phyloP scores from a whole-genome alignment of 495 filamentous ascomycete species.

The Aspergillus mulundensis region DNA sequence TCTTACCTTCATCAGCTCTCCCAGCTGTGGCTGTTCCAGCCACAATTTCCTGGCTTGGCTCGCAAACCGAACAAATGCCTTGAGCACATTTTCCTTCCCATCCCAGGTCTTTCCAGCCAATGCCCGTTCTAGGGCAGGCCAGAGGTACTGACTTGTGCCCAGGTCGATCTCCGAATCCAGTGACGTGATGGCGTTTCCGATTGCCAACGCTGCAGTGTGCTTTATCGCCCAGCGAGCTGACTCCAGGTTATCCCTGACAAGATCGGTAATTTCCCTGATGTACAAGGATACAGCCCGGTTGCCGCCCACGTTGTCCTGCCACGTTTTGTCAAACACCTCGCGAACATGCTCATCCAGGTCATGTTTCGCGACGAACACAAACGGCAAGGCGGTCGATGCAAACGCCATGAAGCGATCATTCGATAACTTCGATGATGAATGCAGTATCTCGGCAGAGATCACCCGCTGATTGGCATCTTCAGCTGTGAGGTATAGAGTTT shows the following conservation, averaged over 20 bases:
- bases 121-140: slow-evolving; percentile 77
- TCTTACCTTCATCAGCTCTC: slow-evolving; percentile 52
- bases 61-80: slow-evolving; percentile 75
- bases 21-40: slow-evolving; percentile 43
- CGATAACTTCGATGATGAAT: slow-evolving; percentile 78
- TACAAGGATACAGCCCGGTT: slow-evolving; percentile 77
- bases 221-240: slow-evolving; percentile 85
- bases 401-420: slow-evolving; percentile 81
- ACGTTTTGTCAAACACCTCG: slow-evolving; percentile 73
- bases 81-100: slow-evolving; percentile 86
- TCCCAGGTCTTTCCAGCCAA: slow-evolving; percentile 86
- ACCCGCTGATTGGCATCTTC: slow-evolving; percentile 71
- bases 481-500: slow-evolving; percentile 70
- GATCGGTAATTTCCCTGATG: slow-evolving; percentile 69
- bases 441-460: slow-evolving; percentile 72
- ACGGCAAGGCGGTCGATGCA: slow-evolving; percentile 70
- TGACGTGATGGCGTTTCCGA: slow-evolving; percentile 67
- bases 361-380: slow-evolving; percentile 83
- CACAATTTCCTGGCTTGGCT: slow-evolving; percentile 58
- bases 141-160: slow-evolving; percentile 59
- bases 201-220: slow-evolving; percentile 76
- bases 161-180: slow-evolving; percentile 54
- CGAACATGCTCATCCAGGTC: slow-evolving; percentile 74
- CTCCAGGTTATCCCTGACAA: slow-evolving; percentile 62
- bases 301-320: slow-evolving; percentile 86